A percentile compares a stretch with the other conserved stretches of the same genome.
Evolutionary conservation across 2,329 filamentous ascomycete genomes (phyloP).

Genomic region (Colletotrichum liriopes): DNA sequence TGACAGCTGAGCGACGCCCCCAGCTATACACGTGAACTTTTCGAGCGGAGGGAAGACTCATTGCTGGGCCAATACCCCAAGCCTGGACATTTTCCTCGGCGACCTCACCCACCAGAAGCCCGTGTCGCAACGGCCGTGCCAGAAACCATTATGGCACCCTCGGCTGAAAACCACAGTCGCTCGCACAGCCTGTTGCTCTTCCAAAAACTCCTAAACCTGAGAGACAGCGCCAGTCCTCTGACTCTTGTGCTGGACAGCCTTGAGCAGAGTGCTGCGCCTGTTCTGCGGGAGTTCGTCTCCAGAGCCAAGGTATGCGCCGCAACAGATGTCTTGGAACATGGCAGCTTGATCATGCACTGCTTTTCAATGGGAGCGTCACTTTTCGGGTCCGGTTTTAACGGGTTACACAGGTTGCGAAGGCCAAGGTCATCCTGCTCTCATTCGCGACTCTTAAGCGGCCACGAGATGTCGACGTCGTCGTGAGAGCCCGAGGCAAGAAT

Average conservation of each 20-base stretch:
- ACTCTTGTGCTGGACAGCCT: constrained; percentile 89
- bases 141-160: constrained; percentile 66
- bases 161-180: constrained; percentile 76
- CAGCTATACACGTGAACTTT: neutral
- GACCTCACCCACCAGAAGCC: neutral
- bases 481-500: constrained; percentile 74
- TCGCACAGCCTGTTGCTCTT: constrained; percentile 89
- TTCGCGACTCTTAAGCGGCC: constrained; percentile 81
- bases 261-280: constrained; percentile 81
- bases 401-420: constrained; percentile 69
- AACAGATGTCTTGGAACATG: neutral
- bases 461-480: constrained; percentile 75
- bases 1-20: neutral
- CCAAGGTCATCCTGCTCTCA: constrained; percentile 82
- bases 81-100: neutral
- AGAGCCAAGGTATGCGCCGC: constrained; percentile 74
- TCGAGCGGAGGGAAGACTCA: neutral
- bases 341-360: neutral
- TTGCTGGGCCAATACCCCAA: neutral
- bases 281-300: constrained; percentile 81
- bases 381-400: neutral
- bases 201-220: constrained; percentile 83
- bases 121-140: neutral
- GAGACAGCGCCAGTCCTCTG: constrained; percentile 87
- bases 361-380: neutral